Base-by-base conservation (phyloP, 2,329 filamentous ascomycete genomes). In the Kalmusia sp. region DNA sequence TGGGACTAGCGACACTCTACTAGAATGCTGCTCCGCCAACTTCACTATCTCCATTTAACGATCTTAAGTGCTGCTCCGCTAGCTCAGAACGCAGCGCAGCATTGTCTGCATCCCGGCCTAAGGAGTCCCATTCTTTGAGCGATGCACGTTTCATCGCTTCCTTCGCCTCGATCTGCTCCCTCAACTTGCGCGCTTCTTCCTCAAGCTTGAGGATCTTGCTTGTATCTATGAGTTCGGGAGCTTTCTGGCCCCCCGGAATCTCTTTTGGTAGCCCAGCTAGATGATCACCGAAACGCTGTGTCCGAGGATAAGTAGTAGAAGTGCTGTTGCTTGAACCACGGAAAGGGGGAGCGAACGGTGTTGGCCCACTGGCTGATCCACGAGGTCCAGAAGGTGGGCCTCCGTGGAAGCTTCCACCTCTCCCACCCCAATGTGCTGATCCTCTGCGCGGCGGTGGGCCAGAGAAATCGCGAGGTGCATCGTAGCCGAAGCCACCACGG, bases 91-190 rank as follows among this genome's bases (percentile, higher is more conserved):
- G 74, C 47, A 80, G 55, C 22, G 72, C 74, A n/a, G 77, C 76
- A 25, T 72, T 75, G 51, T 78, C 74, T 14, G 71, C 74, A 52
- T 82, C 79, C 11, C 76, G 63, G 51, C 76, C 73, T 53, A 79
- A 55, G 6, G 68, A 58, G 38, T 79, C 78, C 79, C 79, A 82
- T 46, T 81, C 79, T 51, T 72, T 65, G 48, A 79, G 52, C 19
- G 67, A 69, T 55, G 74, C 73, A 33, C 79, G 61, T 58, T 78
- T 80, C 49, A 69, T 70, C 24, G 68, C 67, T 58, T 82, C 77
- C 61, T 77, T 79, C 55, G 76, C 77, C 34, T 79, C 78, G 49
- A 82, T 80, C 55, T 70, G 54, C 53, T 75, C 70, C 21, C 79
- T 64, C 54, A 82, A 54, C 59, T 71, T 77, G 54, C 77, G 72